phyloP scores from a whole-genome alignment of 345 rosid genomes.

The Eucalyptus pauciflora region DNA sequence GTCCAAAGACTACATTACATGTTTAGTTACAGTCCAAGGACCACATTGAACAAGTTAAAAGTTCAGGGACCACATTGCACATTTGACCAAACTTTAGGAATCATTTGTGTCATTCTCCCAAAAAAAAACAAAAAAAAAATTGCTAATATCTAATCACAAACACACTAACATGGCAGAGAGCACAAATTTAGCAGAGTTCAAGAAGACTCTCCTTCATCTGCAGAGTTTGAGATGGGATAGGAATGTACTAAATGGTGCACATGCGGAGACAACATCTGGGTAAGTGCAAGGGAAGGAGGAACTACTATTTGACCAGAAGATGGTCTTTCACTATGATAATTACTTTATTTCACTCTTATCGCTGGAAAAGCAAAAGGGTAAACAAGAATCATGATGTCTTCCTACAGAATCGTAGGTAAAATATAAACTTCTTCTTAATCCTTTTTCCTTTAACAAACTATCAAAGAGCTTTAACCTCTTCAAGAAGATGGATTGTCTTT shows the following conservation, averaged over 20 bases:
- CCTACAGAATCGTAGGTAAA: neutral
- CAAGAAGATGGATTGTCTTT: neutral
- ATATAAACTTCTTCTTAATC: neutral
- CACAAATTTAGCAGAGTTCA: neutral
- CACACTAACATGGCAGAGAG: neutral
- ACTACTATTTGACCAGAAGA: neutral
- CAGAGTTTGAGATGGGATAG: neutral
- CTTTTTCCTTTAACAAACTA: neutral
- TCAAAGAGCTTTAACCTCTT: neutral
- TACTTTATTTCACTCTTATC: neutral
- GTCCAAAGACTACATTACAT: neutral
- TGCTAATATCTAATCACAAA: neutral
- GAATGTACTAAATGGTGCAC: neutral
- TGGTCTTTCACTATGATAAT: neutral
- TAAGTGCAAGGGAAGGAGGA: neutral
- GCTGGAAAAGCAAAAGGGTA: neutral
- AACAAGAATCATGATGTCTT: neutral
- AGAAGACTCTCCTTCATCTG: neutral
- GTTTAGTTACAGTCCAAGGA: neutral
- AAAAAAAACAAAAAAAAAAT: neutral
- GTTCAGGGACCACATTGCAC: neutral
- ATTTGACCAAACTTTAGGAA: neutral
- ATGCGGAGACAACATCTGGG: neutral
- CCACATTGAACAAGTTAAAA: neutral
- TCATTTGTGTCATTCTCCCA: neutral